These are phyloP conservation scores for Rhynchospora pubera DNA, from an alignment of 176 grass and related monocot species.

Conservation along the genomic window DNA sequence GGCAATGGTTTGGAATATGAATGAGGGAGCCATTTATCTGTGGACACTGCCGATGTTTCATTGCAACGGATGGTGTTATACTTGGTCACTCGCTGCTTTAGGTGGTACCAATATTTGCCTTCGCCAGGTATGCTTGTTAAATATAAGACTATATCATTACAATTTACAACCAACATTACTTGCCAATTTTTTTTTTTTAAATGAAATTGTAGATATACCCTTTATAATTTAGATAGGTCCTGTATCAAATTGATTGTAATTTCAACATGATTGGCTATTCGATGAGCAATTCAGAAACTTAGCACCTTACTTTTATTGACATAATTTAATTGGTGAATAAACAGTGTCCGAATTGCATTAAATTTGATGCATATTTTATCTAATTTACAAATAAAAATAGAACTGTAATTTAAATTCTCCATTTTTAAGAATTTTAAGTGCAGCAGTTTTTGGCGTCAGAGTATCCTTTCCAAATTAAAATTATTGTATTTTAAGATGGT, in stretches of 20 bases:
- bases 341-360: background rate
- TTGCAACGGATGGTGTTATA: constrained; percentile 92
- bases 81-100: constrained; percentile 78
- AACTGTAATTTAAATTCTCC: background rate
- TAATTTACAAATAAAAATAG: background rate
- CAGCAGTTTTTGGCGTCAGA: background rate
- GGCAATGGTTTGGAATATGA: constrained; percentile 65
- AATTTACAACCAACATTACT: background rate
- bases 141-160: background rate
- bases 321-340: background rate
- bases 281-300: background rate
- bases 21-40: constrained; percentile 61
- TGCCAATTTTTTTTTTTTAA: no score
- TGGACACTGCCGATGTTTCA: constrained; percentile 99
- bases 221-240: background rate
- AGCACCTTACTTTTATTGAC: background rate
- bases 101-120: constrained; percentile 93
- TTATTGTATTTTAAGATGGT: background rate
- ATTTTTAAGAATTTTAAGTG: background rate
- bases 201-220: no score
- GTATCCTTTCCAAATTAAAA: background rate
- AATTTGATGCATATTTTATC: background rate
- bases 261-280: background rate
- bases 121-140: constrained; percentile 50
- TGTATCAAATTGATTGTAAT: background rate